These are phyloP conservation scores for Globisporangium recalcitrans DNA, from an alignment of 352 stramenopile genomes.

Conservation along the genomic window DNA sequence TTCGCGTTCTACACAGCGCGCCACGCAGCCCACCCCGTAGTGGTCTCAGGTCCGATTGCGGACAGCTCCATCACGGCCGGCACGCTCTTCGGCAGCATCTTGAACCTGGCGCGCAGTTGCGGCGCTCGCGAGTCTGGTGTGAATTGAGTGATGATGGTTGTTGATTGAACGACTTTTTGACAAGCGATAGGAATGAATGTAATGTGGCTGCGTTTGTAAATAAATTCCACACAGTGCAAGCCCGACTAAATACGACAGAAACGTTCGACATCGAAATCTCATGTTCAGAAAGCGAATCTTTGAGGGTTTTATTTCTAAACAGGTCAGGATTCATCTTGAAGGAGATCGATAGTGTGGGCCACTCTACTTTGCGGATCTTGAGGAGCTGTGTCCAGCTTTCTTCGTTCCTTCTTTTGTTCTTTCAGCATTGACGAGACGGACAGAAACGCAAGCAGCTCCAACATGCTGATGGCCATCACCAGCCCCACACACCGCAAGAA, in stretches of 20 bases:
- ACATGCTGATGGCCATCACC: constrained; percentile 7
- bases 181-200: not conserved
- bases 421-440: constrained; percentile 8
- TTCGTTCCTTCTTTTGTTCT: constrained; percentile 1
- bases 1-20: constrained; percentile 79
- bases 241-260: not conserved
- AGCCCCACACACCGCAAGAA: not conserved
- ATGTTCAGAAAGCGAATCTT: not conserved
- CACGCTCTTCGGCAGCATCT: constrained; percentile 71
- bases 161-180: too few relatives aligned
- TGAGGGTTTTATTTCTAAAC: not conserved
- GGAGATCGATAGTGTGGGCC: constrained; percentile 3
- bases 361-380: constrained; percentile 7
- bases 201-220: not conserved
- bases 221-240: not conserved
- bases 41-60: constrained; percentile 76
- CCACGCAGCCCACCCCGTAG: constrained; percentile 66
- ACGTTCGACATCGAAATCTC: not conserved
- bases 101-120: constrained; percentile 69
- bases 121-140: constrained; percentile 36
- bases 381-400: not conserved
- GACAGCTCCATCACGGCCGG: constrained; percentile 71
- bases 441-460: not conserved
- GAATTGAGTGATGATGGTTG: not conserved
- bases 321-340: constrained; percentile 1